Evolutionary conservation across 2,329 filamentous ascomycete genomes (phyloP).

Genomic region (Penicillium sp.): DNA sequence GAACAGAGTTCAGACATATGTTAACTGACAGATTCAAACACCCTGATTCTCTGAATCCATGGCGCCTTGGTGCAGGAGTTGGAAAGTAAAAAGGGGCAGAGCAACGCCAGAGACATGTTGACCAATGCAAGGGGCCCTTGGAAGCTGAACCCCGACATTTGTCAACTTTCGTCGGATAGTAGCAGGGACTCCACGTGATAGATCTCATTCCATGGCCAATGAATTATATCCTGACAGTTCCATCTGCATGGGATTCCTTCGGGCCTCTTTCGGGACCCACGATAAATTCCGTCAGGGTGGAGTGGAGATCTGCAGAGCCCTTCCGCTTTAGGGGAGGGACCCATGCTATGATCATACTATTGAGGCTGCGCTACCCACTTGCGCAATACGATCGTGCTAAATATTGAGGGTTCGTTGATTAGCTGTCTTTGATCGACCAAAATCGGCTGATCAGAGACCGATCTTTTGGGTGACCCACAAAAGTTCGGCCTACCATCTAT

Average conservation of each 20-base stretch:
- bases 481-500: neutral
- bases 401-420: too few species aligned
- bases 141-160: neutral
- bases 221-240: neutral
- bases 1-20: too few species aligned
- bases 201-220: neutral
- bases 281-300: neutral
- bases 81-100: neutral
- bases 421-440: neutral
- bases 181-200: neutral
- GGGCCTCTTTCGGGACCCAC: neutral
- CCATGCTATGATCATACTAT: neutral
- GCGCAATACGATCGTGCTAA: neutral
- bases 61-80: neutral
- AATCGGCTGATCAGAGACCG: neutral
- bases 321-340: neutral
- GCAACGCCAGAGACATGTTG: neutral
- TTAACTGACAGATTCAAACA: neutral
- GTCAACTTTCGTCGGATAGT: too few species aligned
- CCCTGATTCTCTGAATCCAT: too few species aligned
- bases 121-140: neutral
- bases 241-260: neutral
- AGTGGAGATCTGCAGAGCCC: neutral
- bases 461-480: neutral
- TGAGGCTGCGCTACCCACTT: neutral